phyloP scores from a whole-genome alignment of 2,329 filamentous ascomycete genomes.

The Thermoascus crustaceus region DNA sequence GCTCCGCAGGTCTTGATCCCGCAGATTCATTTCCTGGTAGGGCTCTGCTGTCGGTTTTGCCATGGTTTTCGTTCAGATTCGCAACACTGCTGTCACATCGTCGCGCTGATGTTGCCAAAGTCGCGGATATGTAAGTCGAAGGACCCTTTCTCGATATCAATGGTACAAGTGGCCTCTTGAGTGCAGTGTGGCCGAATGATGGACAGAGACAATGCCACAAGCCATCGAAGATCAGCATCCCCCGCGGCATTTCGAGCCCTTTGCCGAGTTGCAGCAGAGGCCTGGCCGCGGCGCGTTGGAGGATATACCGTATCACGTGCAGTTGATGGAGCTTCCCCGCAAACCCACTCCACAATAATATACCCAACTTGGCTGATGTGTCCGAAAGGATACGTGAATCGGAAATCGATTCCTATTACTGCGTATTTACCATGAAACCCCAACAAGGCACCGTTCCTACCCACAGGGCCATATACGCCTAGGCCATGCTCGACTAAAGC shows the following conservation, averaged over 20 bases:
- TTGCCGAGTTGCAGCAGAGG: constrained; percentile 8
- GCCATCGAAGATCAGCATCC: constrained; percentile 26
- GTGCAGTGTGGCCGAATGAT: constrained; percentile 18
- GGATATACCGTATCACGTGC: neutral
- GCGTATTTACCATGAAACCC: constrained; percentile 3
- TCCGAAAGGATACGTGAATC: too few relatives aligned
- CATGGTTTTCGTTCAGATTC: neutral
- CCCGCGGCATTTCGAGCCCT: constrained; percentile 26
- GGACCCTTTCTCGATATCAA: constrained; percentile 8
- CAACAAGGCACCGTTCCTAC: too few relatives aligned
- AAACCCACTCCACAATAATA: too few relatives aligned
- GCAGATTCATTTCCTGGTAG: too few relatives aligned
- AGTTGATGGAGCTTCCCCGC: too few relatives aligned
- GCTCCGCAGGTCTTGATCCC: too few relatives aligned
- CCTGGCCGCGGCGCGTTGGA: constrained; percentile 1
- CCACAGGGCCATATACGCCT: constrained; percentile 22
- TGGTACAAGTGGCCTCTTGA: constrained; percentile 11
- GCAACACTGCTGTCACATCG: neutral
- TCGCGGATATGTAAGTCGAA: constrained; percentile 4
- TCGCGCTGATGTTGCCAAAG: neutral
- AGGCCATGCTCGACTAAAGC: constrained; percentile 30
- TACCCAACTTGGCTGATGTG: too few relatives aligned
- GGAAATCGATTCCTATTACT: constrained; percentile 1
- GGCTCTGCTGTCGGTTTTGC: neutral
- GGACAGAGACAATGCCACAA: constrained; percentile 37